Evolutionary conservation across 495 filamentous ascomycete species (phyloP), one percentile per base, ranked within the genome.

Genomic region (Penicillium salamii): DNA sequence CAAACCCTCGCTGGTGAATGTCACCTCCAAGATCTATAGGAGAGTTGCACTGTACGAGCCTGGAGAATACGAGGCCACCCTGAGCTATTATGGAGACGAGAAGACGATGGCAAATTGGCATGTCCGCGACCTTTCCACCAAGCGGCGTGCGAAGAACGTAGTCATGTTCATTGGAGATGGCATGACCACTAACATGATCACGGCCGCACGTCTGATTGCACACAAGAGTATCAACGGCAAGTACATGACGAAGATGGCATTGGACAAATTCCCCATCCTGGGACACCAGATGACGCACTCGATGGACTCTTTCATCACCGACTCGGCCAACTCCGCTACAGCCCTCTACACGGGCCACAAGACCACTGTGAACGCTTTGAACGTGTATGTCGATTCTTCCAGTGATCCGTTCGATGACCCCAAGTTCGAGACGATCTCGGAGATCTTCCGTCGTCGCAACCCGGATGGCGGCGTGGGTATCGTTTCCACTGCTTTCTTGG

Each of bases 101-200:
- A 85, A 67, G 45, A 88, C 86, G 8, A 76, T 72, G 17, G 86
- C 85, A 1, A 80, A 75, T 50, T 90, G 86, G 86, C 59, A 79
- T 7, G 86, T 90, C 8, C 78, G 86, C n/a, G 81, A 84, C 42
- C 52, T 89, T 9, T 73, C 75, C 15, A 72, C 72, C 4, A 71
- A 72, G 63, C 81, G 85, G 59, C 85, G 79, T 68, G 81, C 86
- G 3, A 89, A 89, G 80, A 90, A 90, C 55, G 78, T 89, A 49
- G 78, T 90, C 43, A 75, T 90, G 40, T 89, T 89, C 69, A 82
- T 90, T 43, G 86, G 86, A 63, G 85, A 88, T 50, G 85, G 86
- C 44, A 90, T 90, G 86, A 88, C 86, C 3, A 88, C 84, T 24
- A 88, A 88, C 67, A 89, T 89, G 86, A 78, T 80, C 54, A 81